Base-by-base conservation (phyloP, 345 rosid species). In the Citrus unshiu region DNA sequence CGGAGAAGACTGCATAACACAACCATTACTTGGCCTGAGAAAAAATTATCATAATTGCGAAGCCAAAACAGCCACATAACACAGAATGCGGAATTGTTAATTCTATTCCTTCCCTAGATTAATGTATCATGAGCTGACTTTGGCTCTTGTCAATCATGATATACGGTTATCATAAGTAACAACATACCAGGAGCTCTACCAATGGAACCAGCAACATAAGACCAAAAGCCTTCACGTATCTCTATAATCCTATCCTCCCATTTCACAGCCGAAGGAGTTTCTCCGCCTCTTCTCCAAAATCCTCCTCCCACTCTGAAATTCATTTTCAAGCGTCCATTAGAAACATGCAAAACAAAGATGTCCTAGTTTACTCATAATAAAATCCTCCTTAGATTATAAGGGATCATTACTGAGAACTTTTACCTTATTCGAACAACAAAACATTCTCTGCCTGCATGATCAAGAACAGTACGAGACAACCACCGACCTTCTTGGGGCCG, bases 401-500 rank as follows among this genome's bases (percentile, higher is more conserved):
- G 65, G 37, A 25, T 7, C n/a, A 63, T 16, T 37, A 43, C 12
- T 2, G 9, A 6, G 32, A 68, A 10, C 35, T 64, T 37, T 80
- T 81, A 93, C 99, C 99, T 83, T 46, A 91, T 84, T 43, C 96
- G 89, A 61, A 91, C 86, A 72, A 92, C 92, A 24, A 95, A 95
- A 77, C 96, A 93, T 81, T 92, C 98, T 72, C 96, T 86, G 4
- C 98, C 97, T 0, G 92, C 90, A 73, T 93, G 97, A 84, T 95
- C 98, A 81, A 93, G 97, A 68, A 93, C 96, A 1, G 99, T 95
- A 9, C 96, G 89, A 5, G 99, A 90, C 76, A 95, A 83, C 99
- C 99, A 95, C 74, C 99, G 85, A 62, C 99, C 99, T 85, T 93
- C 94, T 76, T 95, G 98, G 71, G 98, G 94, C 56, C 80, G 82